Evolutionary conservation across 192 early-diverging fungal genomes (phyloP).

Genomic region (Umbelopsis sp.): DNA sequence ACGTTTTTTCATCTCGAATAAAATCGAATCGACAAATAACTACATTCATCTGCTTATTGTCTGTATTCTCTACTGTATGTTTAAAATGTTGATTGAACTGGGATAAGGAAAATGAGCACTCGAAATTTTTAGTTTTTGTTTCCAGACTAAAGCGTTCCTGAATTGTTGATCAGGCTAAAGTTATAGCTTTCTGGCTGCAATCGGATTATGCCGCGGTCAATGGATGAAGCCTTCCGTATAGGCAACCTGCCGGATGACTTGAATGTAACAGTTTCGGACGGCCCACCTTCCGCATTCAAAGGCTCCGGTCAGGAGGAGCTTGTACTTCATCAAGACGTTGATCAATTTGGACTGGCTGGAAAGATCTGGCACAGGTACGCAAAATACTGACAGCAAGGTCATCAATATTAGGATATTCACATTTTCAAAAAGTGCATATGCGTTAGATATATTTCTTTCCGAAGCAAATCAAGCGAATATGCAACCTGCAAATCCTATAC

Average conservation of each 20-base stretch:
- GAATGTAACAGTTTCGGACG: slow-evolving; percentile 26
- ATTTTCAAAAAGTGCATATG: slow-evolving; percentile 44
- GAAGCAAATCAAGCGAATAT: slow-evolving; percentile 29
- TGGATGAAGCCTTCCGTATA: slow-evolving; percentile 22
- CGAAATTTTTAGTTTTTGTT: too few species aligned
- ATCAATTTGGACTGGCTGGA: slow-evolving; percentile 53
- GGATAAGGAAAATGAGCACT: too few species aligned
- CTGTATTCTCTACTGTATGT: neutral
- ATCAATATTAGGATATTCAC: neutral
- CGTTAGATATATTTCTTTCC: slow-evolving; percentile 43
- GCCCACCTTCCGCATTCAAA: slow-evolving; percentile 25
- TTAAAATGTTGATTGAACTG: too few species aligned
- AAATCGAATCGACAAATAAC: slow-evolving; percentile 12
- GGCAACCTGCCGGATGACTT: slow-evolving; percentile 35
- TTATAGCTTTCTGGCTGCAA: neutral
- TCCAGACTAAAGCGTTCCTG: too few species aligned
- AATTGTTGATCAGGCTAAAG: too few species aligned
- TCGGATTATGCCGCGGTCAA: neutral
- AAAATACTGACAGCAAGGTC: neutral
- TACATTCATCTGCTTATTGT: neutral
- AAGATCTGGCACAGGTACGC: slow-evolving; percentile 57
- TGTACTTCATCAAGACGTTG: slow-evolving; percentile 42
- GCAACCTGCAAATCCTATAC: slow-evolving; percentile 45
- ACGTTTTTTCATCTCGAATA: slow-evolving; percentile 24
- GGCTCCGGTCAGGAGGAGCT: neutral